Evolutionary conservation across 1,284 basidiomycete genomes (phyloP).

Genomic region (Papiliotrema flavescens): DNA sequence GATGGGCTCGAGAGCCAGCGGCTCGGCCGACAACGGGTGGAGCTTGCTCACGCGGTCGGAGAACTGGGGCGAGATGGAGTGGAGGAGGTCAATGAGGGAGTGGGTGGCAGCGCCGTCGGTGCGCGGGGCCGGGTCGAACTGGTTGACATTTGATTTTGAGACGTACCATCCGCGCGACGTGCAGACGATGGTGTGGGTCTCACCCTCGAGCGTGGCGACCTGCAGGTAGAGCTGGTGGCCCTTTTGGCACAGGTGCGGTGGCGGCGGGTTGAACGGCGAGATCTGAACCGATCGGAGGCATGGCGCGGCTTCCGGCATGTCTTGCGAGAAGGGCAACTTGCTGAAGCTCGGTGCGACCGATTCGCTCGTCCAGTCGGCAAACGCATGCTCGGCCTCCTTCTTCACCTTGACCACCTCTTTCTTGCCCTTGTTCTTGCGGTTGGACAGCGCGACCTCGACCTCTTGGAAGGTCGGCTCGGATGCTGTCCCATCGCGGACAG

Average conservation of each 20-base stretch:
- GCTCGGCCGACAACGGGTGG: conserved; percentile 30
- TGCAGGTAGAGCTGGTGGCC: conserved; percentile 58
- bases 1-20: conserved; percentile 44
- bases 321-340: conserved; percentile 43
- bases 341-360: conserved; percentile 33
- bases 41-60: conserved; percentile 46
- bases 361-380: conserved; percentile 45
- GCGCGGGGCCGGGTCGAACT: conserved; percentile 51
- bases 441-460: conserved; percentile 29
- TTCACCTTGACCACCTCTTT: conserved; percentile 40
- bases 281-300: conserved; percentile 53
- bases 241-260: conserved; percentile 54
- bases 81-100: conserved; percentile 55
- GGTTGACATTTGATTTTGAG: conserved; percentile 50
- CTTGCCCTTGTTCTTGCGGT: conserved; percentile 36
- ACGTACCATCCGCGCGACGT: conserved; percentile 56
- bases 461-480: conserved; percentile 32
- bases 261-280: conserved; percentile 59
- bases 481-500: conserved; percentile 48
- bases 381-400: conserved; percentile 44
- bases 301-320: conserved; percentile 38
- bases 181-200: conserved; percentile 54
- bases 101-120: conserved; percentile 35
- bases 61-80: conserved; percentile 50
- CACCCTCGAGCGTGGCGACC: conserved; percentile 56